A percentile compares a stretch with the other conserved stretches of the same genome.
Conservation (phyloP, 2,329 filamentous ascomycete genomes). For the Neurospora sp. region DNA sequence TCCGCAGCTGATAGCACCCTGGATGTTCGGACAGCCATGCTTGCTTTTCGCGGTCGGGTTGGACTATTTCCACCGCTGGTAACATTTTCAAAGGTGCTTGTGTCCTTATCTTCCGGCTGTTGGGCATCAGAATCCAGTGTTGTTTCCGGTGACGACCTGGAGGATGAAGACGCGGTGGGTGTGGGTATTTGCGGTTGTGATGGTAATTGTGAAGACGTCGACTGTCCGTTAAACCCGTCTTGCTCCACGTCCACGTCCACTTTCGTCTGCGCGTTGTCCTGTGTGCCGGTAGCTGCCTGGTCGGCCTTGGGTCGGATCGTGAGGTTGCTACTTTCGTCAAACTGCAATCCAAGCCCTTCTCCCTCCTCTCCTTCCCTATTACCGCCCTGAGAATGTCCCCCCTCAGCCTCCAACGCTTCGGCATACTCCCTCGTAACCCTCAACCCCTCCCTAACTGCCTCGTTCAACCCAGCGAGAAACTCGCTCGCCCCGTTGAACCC, state of each 20-base stretch:
- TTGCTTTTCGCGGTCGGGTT: neutral
- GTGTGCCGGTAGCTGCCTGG: neutral
- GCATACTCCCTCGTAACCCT: conserved; percentile 13
- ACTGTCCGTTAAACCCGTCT: conserved; percentile 31
- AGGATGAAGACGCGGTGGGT: neutral
- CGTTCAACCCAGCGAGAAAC: conserved; percentile 43
- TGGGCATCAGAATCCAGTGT: neutral
- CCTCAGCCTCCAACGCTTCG: neutral
- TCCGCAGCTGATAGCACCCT: conserved; percentile 5
- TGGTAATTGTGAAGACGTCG: neutral
- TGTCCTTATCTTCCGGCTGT: neutral
- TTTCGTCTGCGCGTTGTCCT: neutral
- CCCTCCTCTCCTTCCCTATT: conserved; percentile 8
- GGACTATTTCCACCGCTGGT: neutral
- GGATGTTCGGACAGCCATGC: neutral
- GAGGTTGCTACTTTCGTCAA: neutral
- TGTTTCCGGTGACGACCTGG: neutral
- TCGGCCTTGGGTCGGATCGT: neutral
- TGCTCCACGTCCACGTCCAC: conserved; percentile 40
- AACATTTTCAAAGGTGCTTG: neutral
- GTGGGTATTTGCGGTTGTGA: neutral
- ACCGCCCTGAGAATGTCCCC: conserved; percentile 2
- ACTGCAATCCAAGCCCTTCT: neutral
- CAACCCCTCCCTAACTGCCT: conserved; percentile 38
- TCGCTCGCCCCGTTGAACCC: conserved; percentile 41